Evolutionary conservation across 225 moss, liverwort and hornwort genomes (phyloP).

Genomic region (Takakia lepidozioides): DNA sequence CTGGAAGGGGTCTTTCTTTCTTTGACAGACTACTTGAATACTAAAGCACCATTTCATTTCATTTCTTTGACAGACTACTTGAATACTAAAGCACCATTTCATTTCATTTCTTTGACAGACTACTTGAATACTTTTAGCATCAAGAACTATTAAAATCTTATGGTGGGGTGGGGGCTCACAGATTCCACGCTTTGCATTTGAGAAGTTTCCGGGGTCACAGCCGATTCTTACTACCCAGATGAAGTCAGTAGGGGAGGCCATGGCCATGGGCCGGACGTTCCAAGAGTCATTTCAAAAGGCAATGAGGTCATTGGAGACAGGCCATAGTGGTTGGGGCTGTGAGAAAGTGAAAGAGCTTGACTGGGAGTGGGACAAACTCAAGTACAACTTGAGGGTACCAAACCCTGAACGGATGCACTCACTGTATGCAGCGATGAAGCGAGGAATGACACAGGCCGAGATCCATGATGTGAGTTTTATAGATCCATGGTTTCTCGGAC

Average conservation of each 20-base stretch:
- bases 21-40: too few relatives aligned
- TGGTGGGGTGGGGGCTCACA: too few relatives aligned
- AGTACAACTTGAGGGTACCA: constrained; percentile 76
- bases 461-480: constrained; percentile 69
- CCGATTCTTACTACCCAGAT: constrained; percentile 90
- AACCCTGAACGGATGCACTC: constrained; percentile 91
- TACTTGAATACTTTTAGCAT: too few relatives aligned
- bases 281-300: constrained; percentile 97
- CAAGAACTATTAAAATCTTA: too few relatives aligned
- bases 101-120: too few relatives aligned
- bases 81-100: too few relatives aligned
- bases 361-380: constrained; percentile 82
- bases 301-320: constrained; percentile 89
- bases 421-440: constrained; percentile 86
- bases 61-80: too few relatives aligned
- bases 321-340: constrained; percentile 94
- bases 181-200: constrained; percentile 98
- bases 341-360: constrained; percentile 85
- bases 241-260: constrained; percentile 98
- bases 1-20: too few relatives aligned
- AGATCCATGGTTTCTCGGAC: constrained; percentile 97
- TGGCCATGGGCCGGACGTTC: constrained; percentile 96
- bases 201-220: constrained; percentile 93
- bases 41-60: too few relatives aligned
- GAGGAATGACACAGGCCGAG: constrained; percentile 79